These are phyloP conservation scores for Colletotrichum kahawae DNA, from an alignment of 2,329 filamentous ascomycete genomes.

Conservation along the genomic window DNA sequence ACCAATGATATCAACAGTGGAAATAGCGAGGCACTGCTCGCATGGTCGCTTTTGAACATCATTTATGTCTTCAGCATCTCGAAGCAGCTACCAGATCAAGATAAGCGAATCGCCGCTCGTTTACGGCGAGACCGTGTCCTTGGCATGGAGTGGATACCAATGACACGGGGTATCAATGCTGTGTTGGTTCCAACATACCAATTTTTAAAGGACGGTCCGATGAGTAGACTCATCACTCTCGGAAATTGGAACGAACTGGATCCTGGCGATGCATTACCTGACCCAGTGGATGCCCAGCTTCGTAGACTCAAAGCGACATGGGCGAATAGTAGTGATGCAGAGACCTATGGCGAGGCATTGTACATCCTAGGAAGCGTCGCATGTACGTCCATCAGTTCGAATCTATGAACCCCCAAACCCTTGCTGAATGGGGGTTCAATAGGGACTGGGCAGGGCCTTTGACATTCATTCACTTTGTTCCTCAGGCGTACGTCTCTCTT, in stretches of 20 bases:
- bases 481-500: conserved; percentile 23
- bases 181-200: conserved; percentile 14
- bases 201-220: background rate
- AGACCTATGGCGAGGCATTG: conserved; percentile 19
- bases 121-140: conserved; percentile 17
- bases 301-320: conserved; percentile 3
- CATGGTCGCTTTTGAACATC: conserved; percentile 19
- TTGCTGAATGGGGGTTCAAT: conserved; percentile 22
- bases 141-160: conserved; percentile 25
- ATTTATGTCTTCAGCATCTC: conserved; percentile 16
- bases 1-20: background rate
- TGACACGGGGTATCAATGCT: conserved; percentile 23
- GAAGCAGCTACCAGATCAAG: background rate
- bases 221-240: background rate
- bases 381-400: conserved; percentile 22
- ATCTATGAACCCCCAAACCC: background rate
- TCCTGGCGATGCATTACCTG: background rate
- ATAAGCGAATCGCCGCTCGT: background rate
- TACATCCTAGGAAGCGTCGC: conserved; percentile 15
- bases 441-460: conserved; percentile 21
- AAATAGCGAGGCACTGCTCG: conserved; percentile 16
- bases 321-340: background rate
- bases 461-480: conserved; percentile 22
- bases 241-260: conserved; percentile 26
- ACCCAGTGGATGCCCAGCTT: conserved; percentile 4